phyloP scores from a whole-genome alignment of 306 rosid species.

The Myrica gale region DNA sequence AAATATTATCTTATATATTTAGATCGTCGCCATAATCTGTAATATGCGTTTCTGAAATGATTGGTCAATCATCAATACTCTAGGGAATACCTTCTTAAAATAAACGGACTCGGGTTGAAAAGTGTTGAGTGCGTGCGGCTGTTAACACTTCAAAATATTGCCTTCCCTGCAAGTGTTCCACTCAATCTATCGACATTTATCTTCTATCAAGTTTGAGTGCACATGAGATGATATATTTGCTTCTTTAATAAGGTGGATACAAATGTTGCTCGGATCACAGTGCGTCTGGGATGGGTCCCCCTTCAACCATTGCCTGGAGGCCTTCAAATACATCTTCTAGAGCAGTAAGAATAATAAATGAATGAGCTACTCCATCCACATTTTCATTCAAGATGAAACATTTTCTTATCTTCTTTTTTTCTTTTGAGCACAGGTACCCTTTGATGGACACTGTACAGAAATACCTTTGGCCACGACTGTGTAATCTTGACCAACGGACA shows the following conservation, averaged over 20 bases:
- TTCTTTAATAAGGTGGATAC: conserved; percentile 56
- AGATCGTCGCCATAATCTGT: background rate
- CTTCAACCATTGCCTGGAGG: conserved; percentile 63
- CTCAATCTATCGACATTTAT: background rate
- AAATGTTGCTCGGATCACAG: conserved; percentile 73
- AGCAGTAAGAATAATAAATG: conserved; percentile 39
- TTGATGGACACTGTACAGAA: conserved; percentile 50
- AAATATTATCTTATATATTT: background rate
- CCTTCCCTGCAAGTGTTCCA: conserved; percentile 60
- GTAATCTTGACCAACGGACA: conserved; percentile 34
- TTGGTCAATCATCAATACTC: background rate
- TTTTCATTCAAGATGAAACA: background rate
- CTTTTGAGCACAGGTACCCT: conserved; percentile 49
- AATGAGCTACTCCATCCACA: background rate
- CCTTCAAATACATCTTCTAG: conserved; percentile 53
- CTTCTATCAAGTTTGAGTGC: background rate
- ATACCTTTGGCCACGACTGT: conserved; percentile 73
- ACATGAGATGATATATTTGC: background rate
- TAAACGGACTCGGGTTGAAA: conserved; percentile 67
- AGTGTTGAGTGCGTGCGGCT: conserved; percentile 81
- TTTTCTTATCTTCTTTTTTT: background rate
- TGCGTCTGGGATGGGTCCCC: conserved; percentile 89
- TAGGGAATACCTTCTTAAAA: conserved; percentile 54
- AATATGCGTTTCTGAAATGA: background rate
- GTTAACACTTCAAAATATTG: conserved; percentile 52